These are phyloP conservation scores for Vaccinium macrocarpon DNA, from an alignment of 148 eudicot species.

Conservation along the genomic window DNA sequence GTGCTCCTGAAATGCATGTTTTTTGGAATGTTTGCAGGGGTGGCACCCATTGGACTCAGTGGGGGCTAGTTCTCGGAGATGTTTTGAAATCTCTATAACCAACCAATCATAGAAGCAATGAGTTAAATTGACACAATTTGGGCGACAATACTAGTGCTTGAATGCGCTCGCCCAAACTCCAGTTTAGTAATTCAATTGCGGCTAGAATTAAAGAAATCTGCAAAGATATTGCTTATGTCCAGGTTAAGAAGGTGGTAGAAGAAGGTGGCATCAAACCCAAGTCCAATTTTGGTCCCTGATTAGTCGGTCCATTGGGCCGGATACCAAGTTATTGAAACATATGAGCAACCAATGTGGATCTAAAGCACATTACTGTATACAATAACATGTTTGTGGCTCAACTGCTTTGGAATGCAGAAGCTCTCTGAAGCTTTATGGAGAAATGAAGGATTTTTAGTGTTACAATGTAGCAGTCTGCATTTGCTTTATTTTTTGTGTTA, in stretches of 20 bases:
- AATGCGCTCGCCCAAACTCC: not conserved
- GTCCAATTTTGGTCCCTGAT: not conserved
- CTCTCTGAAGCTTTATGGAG: not conserved
- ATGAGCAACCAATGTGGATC: too few species aligned
- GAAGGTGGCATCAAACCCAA: constrained; percentile 9
- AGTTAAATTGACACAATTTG: constrained; percentile 1
- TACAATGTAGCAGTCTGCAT: not conserved
- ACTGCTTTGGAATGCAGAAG: not conserved
- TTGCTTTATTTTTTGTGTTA: not conserved
- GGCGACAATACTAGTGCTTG: not conserved
- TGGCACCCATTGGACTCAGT: constrained; percentile 96
- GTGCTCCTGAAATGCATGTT: not conserved
- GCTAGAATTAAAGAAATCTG: not conserved
- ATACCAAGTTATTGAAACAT: not conserved
- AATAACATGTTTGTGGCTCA: not conserved
- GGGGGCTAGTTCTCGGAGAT: constrained; percentile 90
- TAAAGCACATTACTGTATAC: not conserved
- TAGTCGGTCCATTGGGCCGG: too few species aligned
- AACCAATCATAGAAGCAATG: not conserved
- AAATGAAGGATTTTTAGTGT: not conserved
- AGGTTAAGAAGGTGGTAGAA: not conserved
- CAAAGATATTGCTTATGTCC: not conserved
- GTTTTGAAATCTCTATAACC: constrained; percentile 54
- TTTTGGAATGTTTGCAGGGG: constrained; percentile 57
- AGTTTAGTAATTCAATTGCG: not conserved